A percentile compares a stretch with the other conserved stretches of the same genome.
Conservation (phyloP, 306 rosid species). For the Cucurbita ficifolia region DNA sequence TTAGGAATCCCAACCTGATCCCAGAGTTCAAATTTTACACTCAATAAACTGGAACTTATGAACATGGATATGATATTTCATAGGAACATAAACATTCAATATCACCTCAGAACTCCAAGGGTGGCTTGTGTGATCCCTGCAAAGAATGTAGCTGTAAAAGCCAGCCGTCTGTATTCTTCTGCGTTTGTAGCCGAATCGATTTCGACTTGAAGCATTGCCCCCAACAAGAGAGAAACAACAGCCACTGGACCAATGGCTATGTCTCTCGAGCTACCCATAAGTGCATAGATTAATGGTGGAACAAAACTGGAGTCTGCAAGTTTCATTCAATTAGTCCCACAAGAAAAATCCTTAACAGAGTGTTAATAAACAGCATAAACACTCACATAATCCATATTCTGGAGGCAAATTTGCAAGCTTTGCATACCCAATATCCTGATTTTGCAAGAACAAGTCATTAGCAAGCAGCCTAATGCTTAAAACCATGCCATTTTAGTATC, state of each 20-base stretch:
- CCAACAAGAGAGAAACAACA: slow-evolving; percentile 28
- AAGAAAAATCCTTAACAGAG: not conserved
- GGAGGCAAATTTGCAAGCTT: slow-evolving; percentile 20
- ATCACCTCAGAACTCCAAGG: slow-evolving; percentile 20
- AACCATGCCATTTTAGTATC: not conserved
- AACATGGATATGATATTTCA: not conserved
- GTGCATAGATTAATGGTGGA: slow-evolving; percentile 23
- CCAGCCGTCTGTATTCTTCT: slow-evolving; percentile 14
- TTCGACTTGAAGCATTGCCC: slow-evolving; percentile 12
- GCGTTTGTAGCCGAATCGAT: slow-evolving; percentile 1
- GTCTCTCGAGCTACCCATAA: slow-evolving; percentile 31
- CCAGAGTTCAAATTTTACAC: not conserved
- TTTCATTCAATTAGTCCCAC: not conserved
- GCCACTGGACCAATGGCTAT: slow-evolving; percentile 29
- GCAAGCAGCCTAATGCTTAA: not conserved
- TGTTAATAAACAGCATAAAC: not conserved
- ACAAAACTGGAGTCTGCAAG: slow-evolving; percentile 26
- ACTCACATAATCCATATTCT: slow-evolving; percentile 21
- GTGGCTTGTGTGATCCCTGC: slow-evolving; percentile 20
- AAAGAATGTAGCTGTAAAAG: slow-evolving; percentile 22
- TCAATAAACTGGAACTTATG: not conserved
- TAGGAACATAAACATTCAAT: not conserved
- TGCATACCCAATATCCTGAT: slow-evolving; percentile 27
- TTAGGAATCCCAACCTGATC: slow-evolving; percentile 83
- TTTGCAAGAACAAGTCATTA: not conserved